Conservation (phyloP, 2,329 filamentous ascomycete species). For the Fusarium sp. region DNA sequence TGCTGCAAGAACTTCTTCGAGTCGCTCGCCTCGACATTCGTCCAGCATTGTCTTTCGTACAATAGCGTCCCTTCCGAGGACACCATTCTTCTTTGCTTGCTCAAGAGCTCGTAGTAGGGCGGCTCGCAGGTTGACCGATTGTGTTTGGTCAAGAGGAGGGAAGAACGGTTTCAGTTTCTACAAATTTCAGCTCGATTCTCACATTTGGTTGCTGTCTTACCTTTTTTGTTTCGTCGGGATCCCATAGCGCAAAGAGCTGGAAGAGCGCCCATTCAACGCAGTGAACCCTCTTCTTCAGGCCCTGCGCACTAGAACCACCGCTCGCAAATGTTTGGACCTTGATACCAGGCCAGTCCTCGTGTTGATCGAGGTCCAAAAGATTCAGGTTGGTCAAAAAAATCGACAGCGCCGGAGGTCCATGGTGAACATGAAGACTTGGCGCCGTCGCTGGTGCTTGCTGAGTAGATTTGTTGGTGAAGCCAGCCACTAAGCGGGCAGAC, state of each 20-base stretch:
- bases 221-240: conserved; percentile 77
- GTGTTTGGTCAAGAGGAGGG: conserved; percentile 87
- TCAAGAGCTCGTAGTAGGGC: conserved; percentile 85
- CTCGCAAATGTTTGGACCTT: conserved; percentile 73
- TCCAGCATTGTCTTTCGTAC: conserved; percentile 96
- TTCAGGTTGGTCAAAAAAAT: conserved; percentile 83
- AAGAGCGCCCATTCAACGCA: conserved; percentile 92
- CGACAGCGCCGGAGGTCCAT: conserved; percentile 44
- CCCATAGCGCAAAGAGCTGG: conserved; percentile 86
- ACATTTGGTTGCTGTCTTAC: conserved; percentile 55
- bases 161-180: conserved; percentile 92
- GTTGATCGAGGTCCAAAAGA: conserved; percentile 81
- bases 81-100: conserved; percentile 86
- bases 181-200: neutral
- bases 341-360: conserved; percentile 83
- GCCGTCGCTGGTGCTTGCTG: conserved; percentile 7
- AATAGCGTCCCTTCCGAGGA: conserved; percentile 80
- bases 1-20: conserved; percentile 84
- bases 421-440: conserved; percentile 5
- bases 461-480: conserved; percentile 36
- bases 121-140: conserved; percentile 89
- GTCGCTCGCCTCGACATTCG: conserved; percentile 90
- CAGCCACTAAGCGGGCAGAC: conserved; percentile 43
- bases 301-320: conserved; percentile 71
- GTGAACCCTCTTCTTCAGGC: conserved; percentile 84